These are phyloP conservation scores for Hypoxylon sp. DNA, from an alignment of 2,329 filamentous ascomycete species.

Conservation along the genomic window DNA sequence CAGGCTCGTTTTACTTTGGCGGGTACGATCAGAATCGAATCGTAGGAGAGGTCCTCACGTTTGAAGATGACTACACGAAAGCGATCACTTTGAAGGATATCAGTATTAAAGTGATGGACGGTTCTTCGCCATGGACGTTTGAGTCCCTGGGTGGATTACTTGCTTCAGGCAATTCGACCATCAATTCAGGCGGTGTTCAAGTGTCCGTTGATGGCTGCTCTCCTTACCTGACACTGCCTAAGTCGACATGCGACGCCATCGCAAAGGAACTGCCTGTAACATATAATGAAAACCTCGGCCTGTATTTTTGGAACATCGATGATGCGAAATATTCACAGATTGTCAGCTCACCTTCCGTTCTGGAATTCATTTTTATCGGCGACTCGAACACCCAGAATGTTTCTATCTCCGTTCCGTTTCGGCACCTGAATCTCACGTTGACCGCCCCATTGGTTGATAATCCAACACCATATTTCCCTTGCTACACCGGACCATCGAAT, in stretches of 20 bases:
- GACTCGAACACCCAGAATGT: conserved; percentile 50
- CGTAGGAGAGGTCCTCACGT: conserved; percentile 50
- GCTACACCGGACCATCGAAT: conserved; percentile 46
- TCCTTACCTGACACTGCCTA: conserved; percentile 57
- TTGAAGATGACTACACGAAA: conserved; percentile 42
- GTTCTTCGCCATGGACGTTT: conserved; percentile 55
- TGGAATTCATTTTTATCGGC: conserved; percentile 56
- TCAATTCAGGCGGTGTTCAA: conserved; percentile 44
- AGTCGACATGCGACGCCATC: conserved; percentile 56
- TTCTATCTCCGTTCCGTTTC: conserved; percentile 58
- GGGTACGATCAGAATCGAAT: conserved; percentile 58
- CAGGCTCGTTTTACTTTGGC: conserved; percentile 55
- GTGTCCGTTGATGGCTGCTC: conserved; percentile 53
- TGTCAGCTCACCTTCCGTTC: conserved; percentile 55
- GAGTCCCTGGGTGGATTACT: conserved; percentile 48
- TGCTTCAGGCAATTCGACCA: conserved; percentile 46
- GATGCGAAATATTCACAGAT: conserved; percentile 53
- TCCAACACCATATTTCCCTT: conserved; percentile 58
- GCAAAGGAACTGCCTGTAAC: conserved; percentile 53
- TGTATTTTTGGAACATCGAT: conserved; percentile 57
- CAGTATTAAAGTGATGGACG: conserved; percentile 55
- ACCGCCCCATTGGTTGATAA: conserved; percentile 51
- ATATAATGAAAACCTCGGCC: conserved; percentile 51
- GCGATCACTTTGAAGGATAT: conserved; percentile 55
- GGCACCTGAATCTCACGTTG: conserved; percentile 56